phyloP scores from a whole-genome alignment of 2,329 filamentous ascomycete genomes.

The Aspergillus tanneri region DNA sequence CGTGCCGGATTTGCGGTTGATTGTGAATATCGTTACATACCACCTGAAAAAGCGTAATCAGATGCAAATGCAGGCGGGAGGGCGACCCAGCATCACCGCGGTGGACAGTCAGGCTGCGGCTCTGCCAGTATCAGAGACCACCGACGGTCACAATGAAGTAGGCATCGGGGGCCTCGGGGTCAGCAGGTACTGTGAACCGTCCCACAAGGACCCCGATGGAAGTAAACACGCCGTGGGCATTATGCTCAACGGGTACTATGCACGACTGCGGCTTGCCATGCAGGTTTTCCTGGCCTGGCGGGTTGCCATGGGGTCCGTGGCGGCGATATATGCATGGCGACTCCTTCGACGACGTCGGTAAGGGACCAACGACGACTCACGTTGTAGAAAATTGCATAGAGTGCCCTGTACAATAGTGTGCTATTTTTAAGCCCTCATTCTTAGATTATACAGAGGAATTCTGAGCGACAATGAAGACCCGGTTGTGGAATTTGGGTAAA shows the following conservation, averaged over 20 bases:
- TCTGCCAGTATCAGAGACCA: constrained; percentile 24
- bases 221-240: constrained; percentile 41
- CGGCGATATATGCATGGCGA: constrained; percentile 31
- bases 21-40: constrained; percentile 61
- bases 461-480: too few species aligned
- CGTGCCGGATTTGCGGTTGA: constrained; percentile 58
- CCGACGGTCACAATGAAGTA: constrained; percentile 35
- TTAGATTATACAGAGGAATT: too few species aligned
- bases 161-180: constrained; percentile 42
- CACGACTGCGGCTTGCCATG: constrained; percentile 40
- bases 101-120: constrained; percentile 37
- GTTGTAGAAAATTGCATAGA: neutral
- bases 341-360: constrained; percentile 22
- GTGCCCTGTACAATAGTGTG: neutral
- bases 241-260: constrained; percentile 47
- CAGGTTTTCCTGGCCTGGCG: constrained; percentile 43
- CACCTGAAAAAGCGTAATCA: constrained; percentile 55
- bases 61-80: constrained; percentile 32
- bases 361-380: too few species aligned
- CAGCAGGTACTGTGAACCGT: constrained; percentile 32
- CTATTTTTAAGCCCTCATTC: too few species aligned
- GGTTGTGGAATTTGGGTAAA: too few species aligned
- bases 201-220: constrained; percentile 25
- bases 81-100: constrained; percentile 32
- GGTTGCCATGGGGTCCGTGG: constrained; percentile 31